These are phyloP conservation scores for button mushroom (Agaricus bisporus) DNA, from an alignment of 768 basidiomycete genomes.

Conservation along the genomic window DNA sequence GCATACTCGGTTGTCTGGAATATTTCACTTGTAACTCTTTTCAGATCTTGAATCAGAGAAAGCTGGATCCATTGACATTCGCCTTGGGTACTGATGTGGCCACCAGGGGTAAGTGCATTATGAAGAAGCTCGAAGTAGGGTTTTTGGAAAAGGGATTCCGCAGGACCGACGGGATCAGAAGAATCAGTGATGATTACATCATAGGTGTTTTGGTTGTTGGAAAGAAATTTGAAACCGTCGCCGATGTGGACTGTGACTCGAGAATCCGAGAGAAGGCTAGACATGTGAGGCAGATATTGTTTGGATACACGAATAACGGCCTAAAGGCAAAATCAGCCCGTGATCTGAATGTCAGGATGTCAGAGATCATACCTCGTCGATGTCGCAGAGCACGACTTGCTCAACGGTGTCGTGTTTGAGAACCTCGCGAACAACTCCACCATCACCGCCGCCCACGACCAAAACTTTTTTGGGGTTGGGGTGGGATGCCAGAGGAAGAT, in stretches of 20 bases:
- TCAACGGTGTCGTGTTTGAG: conserved; percentile 91
- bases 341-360: background rate
- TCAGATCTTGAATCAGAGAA: conserved; percentile 73
- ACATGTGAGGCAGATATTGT: conserved; percentile 91
- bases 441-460: conserved; percentile 97
- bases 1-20: conserved; percentile 88
- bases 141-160: conserved; percentile 90
- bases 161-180: conserved; percentile 96
- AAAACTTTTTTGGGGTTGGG: conserved; percentile 95
- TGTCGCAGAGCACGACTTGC: conserved; percentile 92
- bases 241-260: conserved; percentile 84
- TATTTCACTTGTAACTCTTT: conserved; percentile 57
- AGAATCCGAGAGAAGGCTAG: conserved; percentile 68
- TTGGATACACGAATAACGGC: conserved; percentile 96
- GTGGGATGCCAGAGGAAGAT: conserved; percentile 93
- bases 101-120: conserved; percentile 83
- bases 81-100: conserved; percentile 92
- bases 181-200: conserved; percentile 99
- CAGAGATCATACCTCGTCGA: conserved; percentile 68
- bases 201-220: conserved; percentile 80
- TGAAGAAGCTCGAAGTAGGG: conserved; percentile 95
- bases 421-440: conserved; percentile 95
- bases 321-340: conserved; percentile 26
- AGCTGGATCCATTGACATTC: conserved; percentile 96
- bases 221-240: conserved; percentile 96